Evolutionary conservation across 1,139 yeast species (phyloP), one percentile per base, ranked within the genome.

Genomic region (Yamadazyma dushanensis): DNA sequence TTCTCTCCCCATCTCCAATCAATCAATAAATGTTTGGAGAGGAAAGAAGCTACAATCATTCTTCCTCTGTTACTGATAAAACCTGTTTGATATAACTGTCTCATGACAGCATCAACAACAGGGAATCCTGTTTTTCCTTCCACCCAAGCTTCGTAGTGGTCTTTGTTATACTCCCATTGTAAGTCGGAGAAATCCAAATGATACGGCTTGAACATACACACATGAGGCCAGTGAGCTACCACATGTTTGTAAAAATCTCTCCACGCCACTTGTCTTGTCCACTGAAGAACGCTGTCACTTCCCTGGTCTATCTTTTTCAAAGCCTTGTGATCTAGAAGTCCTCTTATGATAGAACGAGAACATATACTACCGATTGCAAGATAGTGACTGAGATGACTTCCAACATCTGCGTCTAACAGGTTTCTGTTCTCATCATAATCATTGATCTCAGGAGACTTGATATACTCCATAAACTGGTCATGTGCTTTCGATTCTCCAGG

Each of bases 1-100:
- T 61, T 56, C 46, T 76, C 79, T 1, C 83, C 83, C 47, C 66
- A 59, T 34, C 80, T 63, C 78, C 79, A 77, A 49, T 77, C 82
- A 19, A 75, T 59, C 16, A 73, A 57, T 26, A 77, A 53, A 45
- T 76, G 73, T 47, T 76, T 77, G n/a, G 74, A 50, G 30, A 77
- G 56, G 41, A 74, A 76, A 20, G 75, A 65, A 2, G 80, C 76
- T 23, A 63, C 72, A 27, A 75, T 67, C 80, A 77, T 73, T 30
- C 83, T 59, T 26, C 70, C 64, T 22, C 83, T 55, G 49, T 77
- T 77, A 45, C 69, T 74, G 62, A 77, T 63, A 46, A 68, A 74
- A 0, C 80, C 81, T 1, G 76, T 73, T n/a, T 59, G 54, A 21
- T 61, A 53, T 22, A 77, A 53, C 45, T 75, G 67, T 28, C 78